Evolutionary conservation across 306 rosid genomes (phyloP), one percentile per base, ranked within the genome.

Genomic region (Elaeagnus macrophylla): DNA sequence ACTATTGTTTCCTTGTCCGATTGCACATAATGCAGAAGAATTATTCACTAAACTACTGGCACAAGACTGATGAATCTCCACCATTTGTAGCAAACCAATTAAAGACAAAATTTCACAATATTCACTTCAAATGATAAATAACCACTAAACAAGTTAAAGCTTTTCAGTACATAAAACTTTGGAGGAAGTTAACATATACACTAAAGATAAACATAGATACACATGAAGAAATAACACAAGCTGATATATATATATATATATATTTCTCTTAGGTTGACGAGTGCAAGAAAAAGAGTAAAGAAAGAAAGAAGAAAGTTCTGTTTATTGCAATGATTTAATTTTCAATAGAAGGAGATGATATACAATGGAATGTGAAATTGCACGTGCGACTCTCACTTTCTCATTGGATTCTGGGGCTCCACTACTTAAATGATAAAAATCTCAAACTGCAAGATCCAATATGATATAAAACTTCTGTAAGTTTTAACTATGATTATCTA

Each of bases 31-130:
- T 53, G 80, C 70, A 2, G 84, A 72, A 59, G 77, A 25, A 25
- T 2, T 76, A 78, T 67, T 80, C 57, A 76, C 79, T 61, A 81
- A 69, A 59, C 72, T 70, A 60, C 72, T 70, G 57, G 77, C 69
- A 76, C 83, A 71, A 41, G 86, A 56, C 75, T 81, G 32, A 25
- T 25, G 83, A 54, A 74, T 67, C 73, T 85, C 77, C 66, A 80
- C 84, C 97, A 82, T 84, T 68, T 45, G 41, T 19, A 14, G 45
- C 35, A 18, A 46, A 50, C 14, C 54, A 42, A 20, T 20, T 8
- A 44, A 59, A 39, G 66, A 32, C 43, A 15, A 12, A 62, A 61
- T 73, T 43, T 54, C 43, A 67, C 41, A 61, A 53, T 10, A 15
- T 37, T 40, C 20, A 51, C 39, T 36, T 43, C 53, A 32, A 3